Conservation (phyloP, 1,139 yeast species). For the Spathaspora sp. region DNA sequence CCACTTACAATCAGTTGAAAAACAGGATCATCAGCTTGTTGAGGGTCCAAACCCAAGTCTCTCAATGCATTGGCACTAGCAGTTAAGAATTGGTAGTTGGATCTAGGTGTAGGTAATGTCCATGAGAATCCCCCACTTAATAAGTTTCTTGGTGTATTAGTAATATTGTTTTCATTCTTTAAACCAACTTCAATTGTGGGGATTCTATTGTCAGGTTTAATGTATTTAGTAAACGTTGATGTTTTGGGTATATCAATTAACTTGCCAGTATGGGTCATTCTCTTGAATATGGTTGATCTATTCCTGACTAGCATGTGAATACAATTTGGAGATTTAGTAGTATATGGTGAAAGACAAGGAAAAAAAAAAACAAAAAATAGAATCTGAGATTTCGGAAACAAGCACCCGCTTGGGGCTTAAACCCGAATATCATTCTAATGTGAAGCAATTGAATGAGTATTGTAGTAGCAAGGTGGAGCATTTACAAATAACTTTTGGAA, state of each 20-base stretch:
- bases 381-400: too few relatives aligned
- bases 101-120: conserved; percentile 62
- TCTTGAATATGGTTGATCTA: conserved; percentile 4
- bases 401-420: too few relatives aligned
- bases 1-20: conserved; percentile 67
- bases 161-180: conserved; percentile 32
- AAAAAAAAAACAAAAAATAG: too few relatives aligned
- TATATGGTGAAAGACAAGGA: neutral
- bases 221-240: conserved; percentile 47
- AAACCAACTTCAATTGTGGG: conserved; percentile 53
- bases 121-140: conserved; percentile 69
- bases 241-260: conserved; percentile 38
- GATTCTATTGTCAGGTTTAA: conserved; percentile 61
- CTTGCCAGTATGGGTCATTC: conserved; percentile 13
- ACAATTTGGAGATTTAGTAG: neutral
- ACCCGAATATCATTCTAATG: too few relatives aligned
- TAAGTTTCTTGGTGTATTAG: conserved; percentile 58
- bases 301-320: neutral
- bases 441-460: too few relatives aligned
- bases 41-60: conserved; percentile 55
- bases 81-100: conserved; percentile 53
- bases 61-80: conserved; percentile 60
- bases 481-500: too few relatives aligned
- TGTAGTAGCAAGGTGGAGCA: too few relatives aligned
- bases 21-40: conserved; percentile 36